Evolutionary conservation across 805 yeast genomes (phyloP), one percentile per base, ranked within the genome.

Genomic region (Sungouiella thailandica): DNA sequence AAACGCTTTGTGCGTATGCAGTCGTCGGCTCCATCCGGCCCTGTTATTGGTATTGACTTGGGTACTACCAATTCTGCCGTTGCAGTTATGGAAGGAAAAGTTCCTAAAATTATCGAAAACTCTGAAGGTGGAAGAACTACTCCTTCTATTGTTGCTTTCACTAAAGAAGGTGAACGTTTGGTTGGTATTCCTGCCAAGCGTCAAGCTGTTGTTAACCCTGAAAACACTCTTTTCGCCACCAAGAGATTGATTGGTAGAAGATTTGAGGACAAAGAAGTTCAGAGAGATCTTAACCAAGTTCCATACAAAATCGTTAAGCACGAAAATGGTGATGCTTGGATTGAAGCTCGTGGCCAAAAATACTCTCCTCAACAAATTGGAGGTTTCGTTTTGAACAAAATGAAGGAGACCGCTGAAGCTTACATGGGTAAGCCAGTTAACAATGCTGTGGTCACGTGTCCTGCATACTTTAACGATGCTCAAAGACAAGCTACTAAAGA

Each of bases 371-470:
- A 94, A 39, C 96, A 88, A 67, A 84, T 88, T 52, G 96, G 96
- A 56, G 96, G 96, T 36, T 85, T 88, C 57, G 60, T 88, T 46
- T 77, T 88, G 57, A 86, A 85, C 79, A 89, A 88, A 77, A 89
- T 88, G 96, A 89, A 88, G 80, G 96, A 89, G 74, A 89, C 96
- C 49, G 96, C 97, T 47, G 96, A 87, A 68, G 80, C 85, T 45
- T 82, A 83, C 73, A 72, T 87, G 52, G 93, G 94, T 67, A 87
- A 86, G 76, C 57, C 80, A 28, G 90, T 81, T 51, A 79, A 77
- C 72, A 83, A 86, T 62, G 96, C 97, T 41, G 94, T 83, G 47
- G 94, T 83, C 48, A 83, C 94, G 32, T 89, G 87, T 48, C 94
- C 94, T 44, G 94, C 94, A 43, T 83, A 83, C 69, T 83, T 83